Conservation (phyloP, 768 basidiomycete genomes). For the Suillus subaureus region DNA sequence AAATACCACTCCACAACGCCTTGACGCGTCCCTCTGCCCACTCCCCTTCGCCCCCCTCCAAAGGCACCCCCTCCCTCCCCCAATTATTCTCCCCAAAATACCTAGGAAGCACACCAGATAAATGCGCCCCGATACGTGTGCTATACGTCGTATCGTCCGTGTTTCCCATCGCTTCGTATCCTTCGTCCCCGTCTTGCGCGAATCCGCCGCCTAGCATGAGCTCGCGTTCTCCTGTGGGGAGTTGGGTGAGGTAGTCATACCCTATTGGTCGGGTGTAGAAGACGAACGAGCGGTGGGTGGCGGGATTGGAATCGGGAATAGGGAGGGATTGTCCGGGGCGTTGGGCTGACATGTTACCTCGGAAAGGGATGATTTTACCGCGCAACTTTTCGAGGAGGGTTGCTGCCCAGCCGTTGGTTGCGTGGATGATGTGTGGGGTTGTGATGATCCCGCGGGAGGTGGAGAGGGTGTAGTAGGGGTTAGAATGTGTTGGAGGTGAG, state of each 20-base stretch:
- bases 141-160: slow-evolving; percentile 40
- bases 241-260: slow-evolving; percentile 73
- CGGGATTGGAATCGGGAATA: slow-evolving; percentile 25
- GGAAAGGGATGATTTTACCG: slow-evolving; percentile 61
- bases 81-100: slow-evolving; percentile 53
- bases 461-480: slow-evolving; percentile 49
- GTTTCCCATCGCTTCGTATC: slow-evolving; percentile 38
- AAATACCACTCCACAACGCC: slow-evolving; percentile 63
- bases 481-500: slow-evolving; percentile 27
- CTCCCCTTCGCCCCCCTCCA: slow-evolving; percentile 12
- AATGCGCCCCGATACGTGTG: slow-evolving; percentile 35
- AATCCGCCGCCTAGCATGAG: slow-evolving; percentile 70
- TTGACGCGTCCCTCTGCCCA: slow-evolving; percentile 53
- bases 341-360: slow-evolving; percentile 68
- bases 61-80: slow-evolving; percentile 37
- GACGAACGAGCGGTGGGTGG: slow-evolving; percentile 53
- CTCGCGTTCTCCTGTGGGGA: slow-evolving; percentile 45
- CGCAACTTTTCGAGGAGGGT: slow-evolving; percentile 68
- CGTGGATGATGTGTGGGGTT: slow-evolving; percentile 72
- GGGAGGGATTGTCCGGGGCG: slow-evolving; percentile 43
- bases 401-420: slow-evolving; percentile 82
- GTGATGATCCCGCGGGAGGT: slow-evolving; percentile 63
- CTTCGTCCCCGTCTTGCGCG: slow-evolving; percentile 32
- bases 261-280: slow-evolving; percentile 49
- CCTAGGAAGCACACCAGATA: slow-evolving; percentile 48